phyloP scores from a whole-genome alignment of 306 rosid species.

The Canavalia ensiformis region DNA sequence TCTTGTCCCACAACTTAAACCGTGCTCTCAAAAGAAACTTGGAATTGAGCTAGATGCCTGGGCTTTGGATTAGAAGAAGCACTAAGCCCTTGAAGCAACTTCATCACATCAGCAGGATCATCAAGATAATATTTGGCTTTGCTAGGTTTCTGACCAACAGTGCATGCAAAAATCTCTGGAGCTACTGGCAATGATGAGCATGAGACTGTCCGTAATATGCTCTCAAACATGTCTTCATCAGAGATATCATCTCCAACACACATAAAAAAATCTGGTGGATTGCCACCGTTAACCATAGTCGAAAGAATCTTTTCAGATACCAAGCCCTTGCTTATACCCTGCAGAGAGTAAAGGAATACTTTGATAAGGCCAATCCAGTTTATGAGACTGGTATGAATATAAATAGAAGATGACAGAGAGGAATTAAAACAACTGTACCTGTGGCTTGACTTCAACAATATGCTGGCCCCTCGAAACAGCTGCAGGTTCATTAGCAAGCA shows the following conservation, averaged over 20 bases:
- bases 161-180: conserved; percentile 79
- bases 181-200: conserved; percentile 58
- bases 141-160: conserved; percentile 81
- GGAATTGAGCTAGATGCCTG: conserved; percentile 57
- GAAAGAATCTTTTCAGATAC: conserved; percentile 68
- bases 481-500: conserved; percentile 79
- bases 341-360: conserved; percentile 34
- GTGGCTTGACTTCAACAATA: conserved; percentile 85
- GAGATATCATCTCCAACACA: conserved; percentile 85
- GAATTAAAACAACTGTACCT: conserved; percentile 53
- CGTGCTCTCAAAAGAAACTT: conserved; percentile 75
- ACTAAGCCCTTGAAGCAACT: conserved; percentile 73
- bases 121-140: conserved; percentile 84
- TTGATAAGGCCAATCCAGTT: conserved; percentile 21
- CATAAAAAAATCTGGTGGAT: conserved; percentile 72
- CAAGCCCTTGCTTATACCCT: conserved; percentile 86
- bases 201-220: conserved; percentile 63
- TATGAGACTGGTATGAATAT: not conserved
- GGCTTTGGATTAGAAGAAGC: conserved; percentile 74
- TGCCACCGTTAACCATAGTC: conserved; percentile 59
- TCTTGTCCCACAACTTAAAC: conserved; percentile 51
- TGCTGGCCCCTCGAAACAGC: conserved; percentile 71
- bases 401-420: not conserved
- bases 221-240: conserved; percentile 89
- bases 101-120: conserved; percentile 68